Percentiles rank a stretch among this genome's conserved stretches.
Evolutionary conservation across 2,329 filamentous ascomycete species (phyloP).

Genomic region (Capronia coronata): DNA sequence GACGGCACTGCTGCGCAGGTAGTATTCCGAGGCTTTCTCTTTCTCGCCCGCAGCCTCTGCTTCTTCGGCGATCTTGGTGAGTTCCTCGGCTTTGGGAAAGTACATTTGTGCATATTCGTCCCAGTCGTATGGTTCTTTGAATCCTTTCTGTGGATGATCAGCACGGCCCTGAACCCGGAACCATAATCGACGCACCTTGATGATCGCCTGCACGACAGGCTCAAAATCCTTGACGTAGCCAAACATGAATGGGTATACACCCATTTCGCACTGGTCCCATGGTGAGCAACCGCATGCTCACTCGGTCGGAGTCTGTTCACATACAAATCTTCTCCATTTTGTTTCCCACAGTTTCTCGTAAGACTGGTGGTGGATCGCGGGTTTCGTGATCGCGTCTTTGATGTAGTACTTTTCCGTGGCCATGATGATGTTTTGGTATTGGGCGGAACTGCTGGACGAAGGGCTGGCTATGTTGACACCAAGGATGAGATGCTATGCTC

Average conservation of each 20-base stretch:
- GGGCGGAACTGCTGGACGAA: neutral
- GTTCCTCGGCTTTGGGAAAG: conserved; percentile 54
- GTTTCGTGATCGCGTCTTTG: conserved; percentile 43
- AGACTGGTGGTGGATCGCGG: conserved; percentile 52
- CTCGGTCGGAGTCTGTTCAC: conserved; percentile 22
- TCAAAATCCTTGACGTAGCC: conserved; percentile 62
- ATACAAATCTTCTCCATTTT: conserved; percentile 64
- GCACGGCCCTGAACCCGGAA: neutral
- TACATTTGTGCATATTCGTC: conserved; percentile 59
- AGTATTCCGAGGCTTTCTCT: conserved; percentile 48
- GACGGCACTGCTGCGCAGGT: conserved; percentile 58
- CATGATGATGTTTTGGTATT: conserved; percentile 10
- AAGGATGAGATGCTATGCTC: neutral
- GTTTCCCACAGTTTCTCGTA: conserved; percentile 65
- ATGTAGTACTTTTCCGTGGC: conserved; percentile 31
- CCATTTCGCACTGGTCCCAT: conserved; percentile 46
- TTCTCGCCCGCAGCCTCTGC: conserved; percentile 45
- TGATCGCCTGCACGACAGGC: conserved; percentile 60
- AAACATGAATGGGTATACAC: conserved; percentile 71
- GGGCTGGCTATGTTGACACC: neutral
- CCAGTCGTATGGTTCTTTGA: conserved; percentile 58
- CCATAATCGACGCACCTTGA: conserved; percentile 40
- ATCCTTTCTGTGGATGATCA: conserved; percentile 40
- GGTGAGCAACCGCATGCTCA: neutral
- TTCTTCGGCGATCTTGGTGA: conserved; percentile 49